These are phyloP conservation scores for Wilcoxina mikolae DNA, from an alignment of 495 filamentous ascomycete species.

Conservation along the genomic window DNA sequence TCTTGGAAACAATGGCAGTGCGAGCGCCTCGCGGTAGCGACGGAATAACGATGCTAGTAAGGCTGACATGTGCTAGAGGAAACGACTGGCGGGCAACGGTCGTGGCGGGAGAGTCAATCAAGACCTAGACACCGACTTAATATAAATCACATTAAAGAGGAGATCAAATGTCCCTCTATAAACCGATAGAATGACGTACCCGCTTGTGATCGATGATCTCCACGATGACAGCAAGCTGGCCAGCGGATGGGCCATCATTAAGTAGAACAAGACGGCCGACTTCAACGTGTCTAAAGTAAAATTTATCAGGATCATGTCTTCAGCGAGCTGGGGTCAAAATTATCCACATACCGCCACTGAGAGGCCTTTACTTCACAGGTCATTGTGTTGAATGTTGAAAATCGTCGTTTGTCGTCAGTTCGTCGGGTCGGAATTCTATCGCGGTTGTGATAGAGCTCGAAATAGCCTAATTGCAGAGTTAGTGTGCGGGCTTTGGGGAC, in stretches of 20 bases:
- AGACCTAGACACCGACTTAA: constrained; percentile 44
- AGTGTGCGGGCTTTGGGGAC: no score
- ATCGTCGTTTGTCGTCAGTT: constrained; percentile 14
- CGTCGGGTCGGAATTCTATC: no score
- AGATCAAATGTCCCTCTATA: neutral
- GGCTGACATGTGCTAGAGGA: constrained; percentile 61
- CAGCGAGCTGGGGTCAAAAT: constrained; percentile 1
- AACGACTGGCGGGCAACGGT: constrained; percentile 71
- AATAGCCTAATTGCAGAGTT: no score
- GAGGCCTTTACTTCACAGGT: constrained; percentile 26
- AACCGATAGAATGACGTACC: constrained; percentile 49
- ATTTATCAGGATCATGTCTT: constrained; percentile 7
- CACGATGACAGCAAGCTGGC: constrained; percentile 82
- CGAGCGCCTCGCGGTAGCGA: constrained; percentile 79
- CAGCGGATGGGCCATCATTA: constrained; percentile 57
- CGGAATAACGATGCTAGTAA: constrained; percentile 79
- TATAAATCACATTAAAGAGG: neutral
- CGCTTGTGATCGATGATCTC: constrained; percentile 99
- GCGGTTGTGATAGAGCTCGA: no score
- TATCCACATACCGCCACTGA: constrained; percentile 26
- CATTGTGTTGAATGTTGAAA: constrained; percentile 14
- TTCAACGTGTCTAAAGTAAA: constrained; percentile 76
- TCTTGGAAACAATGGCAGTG: constrained; percentile 61
- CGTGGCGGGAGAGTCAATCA: constrained; percentile 81
- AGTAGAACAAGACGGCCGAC: constrained; percentile 90